Base-by-base conservation (phyloP, 2,329 filamentous ascomycete species). In the Ophiostoma populinum region DNA sequence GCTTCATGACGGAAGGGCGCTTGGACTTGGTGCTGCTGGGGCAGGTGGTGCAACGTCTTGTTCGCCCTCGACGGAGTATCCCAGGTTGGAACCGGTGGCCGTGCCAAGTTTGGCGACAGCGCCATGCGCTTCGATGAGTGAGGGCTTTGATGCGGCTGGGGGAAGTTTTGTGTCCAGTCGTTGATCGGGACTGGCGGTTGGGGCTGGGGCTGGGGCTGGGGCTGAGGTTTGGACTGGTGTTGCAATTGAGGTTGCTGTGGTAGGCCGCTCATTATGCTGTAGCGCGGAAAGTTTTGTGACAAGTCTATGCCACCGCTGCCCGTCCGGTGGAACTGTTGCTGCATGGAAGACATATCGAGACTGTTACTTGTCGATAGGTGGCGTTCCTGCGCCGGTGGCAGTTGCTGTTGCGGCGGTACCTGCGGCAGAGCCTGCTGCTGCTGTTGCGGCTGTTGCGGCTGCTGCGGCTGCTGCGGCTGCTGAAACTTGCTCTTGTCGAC, bases 71-170 rank as follows among this genome's bases (percentile, higher is more conserved):
- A 28, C 10, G 41, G 35, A 15, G 24, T 22, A 18, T 63, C 59
- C 59, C 67, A 72, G 9, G 63, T 49, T 6, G 67, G 67, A 8
- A 72, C 61, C 1, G 67, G 67, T 7, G 67, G 67, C 19, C 64
- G 59, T 12, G 50, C 52, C n/a, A 62, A 46, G 22, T 51, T 62
- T 5, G 67, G 66, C 0, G 67, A 68, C 13, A 70, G 42, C 15
- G 66, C 65, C 37, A 67, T 45, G 38, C 62, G 61, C 47, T 72
- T 73, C 24, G 58, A 52, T 3, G 65, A 57, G 41, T 63, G 63
- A n/a, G 62, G 57, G 32, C 51, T 59, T 27, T 53, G 52, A 35
- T 55, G 36, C 21, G 21, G 25, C 17, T 32, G 35, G 9, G 15
- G 13, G 9, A 29, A 32, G 2, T 21, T 26, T 24, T 60, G 55